Conservation (phyloP, 2,329 filamentous ascomycete genomes). For the Diaporthe sp. region DNA sequence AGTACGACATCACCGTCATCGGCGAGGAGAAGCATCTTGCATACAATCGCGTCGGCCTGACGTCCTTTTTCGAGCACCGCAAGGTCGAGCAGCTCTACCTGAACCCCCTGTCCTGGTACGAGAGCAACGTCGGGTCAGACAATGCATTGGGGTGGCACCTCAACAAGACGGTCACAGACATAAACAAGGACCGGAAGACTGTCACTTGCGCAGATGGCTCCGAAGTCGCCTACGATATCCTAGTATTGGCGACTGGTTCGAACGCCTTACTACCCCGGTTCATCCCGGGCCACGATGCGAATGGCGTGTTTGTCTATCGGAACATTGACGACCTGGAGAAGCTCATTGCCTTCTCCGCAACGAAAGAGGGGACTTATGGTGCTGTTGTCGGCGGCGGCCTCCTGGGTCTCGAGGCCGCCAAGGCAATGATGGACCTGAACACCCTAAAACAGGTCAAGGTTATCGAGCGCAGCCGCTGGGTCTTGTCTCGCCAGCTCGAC, state of each 20-base stretch:
- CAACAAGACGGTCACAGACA: slow-evolving; percentile 78
- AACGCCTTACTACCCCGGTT: slow-evolving; percentile 80
- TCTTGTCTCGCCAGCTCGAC: slow-evolving; percentile 86
- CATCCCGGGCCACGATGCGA: slow-evolving; percentile 82
- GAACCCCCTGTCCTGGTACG: slow-evolving; percentile 87
- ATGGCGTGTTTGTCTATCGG: slow-evolving; percentile 89
- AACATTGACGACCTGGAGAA: slow-evolving; percentile 85
- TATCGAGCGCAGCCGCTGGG: slow-evolving; percentile 86
- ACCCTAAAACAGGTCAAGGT: slow-evolving; percentile 81
- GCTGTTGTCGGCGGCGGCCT: slow-evolving; percentile 87
- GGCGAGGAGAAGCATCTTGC: slow-evolving; percentile 90
- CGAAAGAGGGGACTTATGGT: slow-evolving; percentile 76
- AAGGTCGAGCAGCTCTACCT: slow-evolving; percentile 90
- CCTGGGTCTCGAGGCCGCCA: slow-evolving; percentile 88
- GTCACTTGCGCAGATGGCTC: slow-evolving; percentile 79
- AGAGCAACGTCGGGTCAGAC: slow-evolving; percentile 68
- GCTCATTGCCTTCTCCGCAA: slow-evolving; percentile 79
- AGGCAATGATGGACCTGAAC: slow-evolving; percentile 89
- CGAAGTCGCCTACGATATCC: slow-evolving; percentile 79
- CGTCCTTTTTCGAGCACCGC: slow-evolving; percentile 89
- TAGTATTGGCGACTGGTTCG: slow-evolving; percentile 88
- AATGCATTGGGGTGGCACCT: slow-evolving; percentile 79
- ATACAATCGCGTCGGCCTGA: slow-evolving; percentile 91
- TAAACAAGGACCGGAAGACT: slow-evolving; percentile 72
- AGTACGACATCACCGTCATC: slow-evolving; percentile 87